phyloP scores from a whole-genome alignment of 371 early-diverging fungal genomes.

The Umbelopsis sp. region DNA sequence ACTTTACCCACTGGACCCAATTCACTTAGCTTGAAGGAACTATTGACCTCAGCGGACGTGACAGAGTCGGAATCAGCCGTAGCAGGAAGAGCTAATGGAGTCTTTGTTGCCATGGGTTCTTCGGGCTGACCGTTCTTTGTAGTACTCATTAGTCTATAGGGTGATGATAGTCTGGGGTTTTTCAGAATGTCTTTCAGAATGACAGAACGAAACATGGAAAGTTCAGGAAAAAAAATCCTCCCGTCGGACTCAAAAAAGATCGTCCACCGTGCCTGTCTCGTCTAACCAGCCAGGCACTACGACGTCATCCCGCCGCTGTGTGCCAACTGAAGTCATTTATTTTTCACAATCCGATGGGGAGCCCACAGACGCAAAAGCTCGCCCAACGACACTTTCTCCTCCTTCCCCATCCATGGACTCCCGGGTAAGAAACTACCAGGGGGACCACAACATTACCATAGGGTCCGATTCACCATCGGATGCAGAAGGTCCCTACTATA shows the following conservation, averaged over 20 bases:
- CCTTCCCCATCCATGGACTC: constrained; percentile 33
- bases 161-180: background rate
- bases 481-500: background rate
- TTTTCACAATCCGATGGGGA: background rate
- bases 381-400: constrained; percentile 48
- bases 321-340: background rate
- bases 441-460: constrained; percentile 17
- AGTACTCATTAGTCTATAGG: constrained; percentile 7
- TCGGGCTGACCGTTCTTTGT: background rate
- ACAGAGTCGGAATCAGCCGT: constrained; percentile 47
- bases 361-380: background rate
- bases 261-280: too few species aligned
- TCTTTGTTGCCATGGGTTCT: constrained; percentile 26
- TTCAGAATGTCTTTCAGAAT: background rate
- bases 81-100: constrained; percentile 55
- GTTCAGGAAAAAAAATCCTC: background rate
- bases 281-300: too few species aligned
- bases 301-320: too few species aligned
- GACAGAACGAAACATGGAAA: constrained; percentile 1
- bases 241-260: too few species aligned
- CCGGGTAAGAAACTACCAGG: constrained; percentile 16
- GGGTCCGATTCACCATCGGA: background rate
- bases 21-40: constrained; percentile 54
- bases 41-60: constrained; percentile 46
- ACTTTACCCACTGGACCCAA: constrained; percentile 60